Conservation (phyloP, 495 filamentous ascomycete genomes). For the Pseudomonodictys pantanalensis region DNA sequence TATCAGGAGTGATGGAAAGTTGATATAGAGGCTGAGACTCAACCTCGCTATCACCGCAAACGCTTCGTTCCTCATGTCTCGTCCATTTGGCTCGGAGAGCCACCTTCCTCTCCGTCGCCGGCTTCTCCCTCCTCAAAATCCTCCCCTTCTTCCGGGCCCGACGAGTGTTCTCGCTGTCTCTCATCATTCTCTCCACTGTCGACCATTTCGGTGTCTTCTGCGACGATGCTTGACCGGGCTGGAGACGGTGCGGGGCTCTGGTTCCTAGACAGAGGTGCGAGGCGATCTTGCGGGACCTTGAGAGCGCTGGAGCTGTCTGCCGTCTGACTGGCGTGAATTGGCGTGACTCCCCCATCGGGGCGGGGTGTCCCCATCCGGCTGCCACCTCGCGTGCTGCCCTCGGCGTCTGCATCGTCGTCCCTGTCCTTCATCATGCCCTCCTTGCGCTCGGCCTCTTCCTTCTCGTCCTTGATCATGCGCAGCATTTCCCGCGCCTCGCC, state of each 20-base stretch:
- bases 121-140: constrained; percentile 53
- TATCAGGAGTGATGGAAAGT: too few species aligned
- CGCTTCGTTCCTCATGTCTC: constrained; percentile 38
- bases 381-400: constrained; percentile 45
- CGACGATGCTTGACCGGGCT: constrained; percentile 12
- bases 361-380: constrained; percentile 63
- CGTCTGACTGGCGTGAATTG: constrained; percentile 52
- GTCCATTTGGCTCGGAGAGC: constrained; percentile 64
- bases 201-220: constrained; percentile 36
- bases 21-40: too few species aligned
- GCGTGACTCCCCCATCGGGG: constrained; percentile 53
- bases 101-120: not conserved
- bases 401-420: constrained; percentile 64
- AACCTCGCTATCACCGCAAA: too few species aligned
- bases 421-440: constrained; percentile 74
- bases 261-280: constrained; percentile 29
- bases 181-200: constrained; percentile 41
- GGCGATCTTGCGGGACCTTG: constrained; percentile 34
- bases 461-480: constrained; percentile 87
- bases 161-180: constrained; percentile 50
- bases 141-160: constrained; percentile 61
- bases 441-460: constrained; percentile 72
- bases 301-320: constrained; percentile 11
- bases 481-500: constrained; percentile 85
- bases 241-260: constrained; percentile 44